Percentiles rank a stretch among this genome's conserved stretches.
Conservation (phyloP, 805 yeast genomes). For the Metschnikowia aberdeeniae region DNA sequence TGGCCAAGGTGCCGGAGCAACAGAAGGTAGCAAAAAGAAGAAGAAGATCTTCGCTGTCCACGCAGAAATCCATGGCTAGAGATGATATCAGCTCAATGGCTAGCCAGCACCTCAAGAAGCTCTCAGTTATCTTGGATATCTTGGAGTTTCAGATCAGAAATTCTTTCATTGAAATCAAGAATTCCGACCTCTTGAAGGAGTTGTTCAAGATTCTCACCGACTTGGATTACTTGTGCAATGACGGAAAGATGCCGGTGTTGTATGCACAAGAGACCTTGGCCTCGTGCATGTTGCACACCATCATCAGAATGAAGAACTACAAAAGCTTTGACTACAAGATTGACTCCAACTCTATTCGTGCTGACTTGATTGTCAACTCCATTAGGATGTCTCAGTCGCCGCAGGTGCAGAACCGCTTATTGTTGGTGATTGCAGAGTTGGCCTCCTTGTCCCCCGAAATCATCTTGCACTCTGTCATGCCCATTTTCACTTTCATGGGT, state of each 20-base stretch:
- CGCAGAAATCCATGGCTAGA: conserved; percentile 69
- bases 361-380: conserved; percentile 86
- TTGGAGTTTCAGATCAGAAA: conserved; percentile 51
- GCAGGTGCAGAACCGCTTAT: conserved; percentile 86
- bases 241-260: conserved; percentile 85
- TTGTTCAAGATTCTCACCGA: conserved; percentile 65
- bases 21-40: conserved; percentile 69
- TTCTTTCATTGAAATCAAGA: conserved; percentile 27
- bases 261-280: conserved; percentile 91
- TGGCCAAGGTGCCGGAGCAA: conserved; percentile 42
- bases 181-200: conserved; percentile 46
- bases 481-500: conserved; percentile 99
- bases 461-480: conserved; percentile 95
- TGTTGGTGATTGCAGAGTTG: conserved; percentile 79
- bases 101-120: conserved; percentile 67
- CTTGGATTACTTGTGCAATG: conserved; percentile 79
- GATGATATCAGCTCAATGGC: conserved; percentile 74
- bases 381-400: conserved; percentile 88
- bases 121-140: conserved; percentile 76
- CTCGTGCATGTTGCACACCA: conserved; percentile 71
- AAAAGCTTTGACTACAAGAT: conserved; percentile 30
- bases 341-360: conserved; percentile 69
- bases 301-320: conserved; percentile 47
- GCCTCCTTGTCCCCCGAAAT: conserved; percentile 89
- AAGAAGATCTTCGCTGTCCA: conserved; percentile 61